Conservation (phyloP, 331 rosid species). For the Pyrus hybrid region DNA sequence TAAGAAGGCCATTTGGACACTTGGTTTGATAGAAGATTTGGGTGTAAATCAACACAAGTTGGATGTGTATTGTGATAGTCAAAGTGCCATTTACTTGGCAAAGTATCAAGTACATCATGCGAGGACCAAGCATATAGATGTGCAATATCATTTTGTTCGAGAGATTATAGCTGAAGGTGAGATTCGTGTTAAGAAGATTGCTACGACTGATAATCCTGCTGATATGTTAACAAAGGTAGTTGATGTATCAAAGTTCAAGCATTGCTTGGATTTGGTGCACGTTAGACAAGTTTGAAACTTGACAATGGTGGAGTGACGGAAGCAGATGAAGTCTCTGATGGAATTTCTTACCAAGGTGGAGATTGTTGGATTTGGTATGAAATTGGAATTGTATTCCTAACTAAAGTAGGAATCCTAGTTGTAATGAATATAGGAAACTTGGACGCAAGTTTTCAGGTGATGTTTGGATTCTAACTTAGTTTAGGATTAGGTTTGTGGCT, state of each 20-base stretch:
- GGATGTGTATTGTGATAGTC: neutral
- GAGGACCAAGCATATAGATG: too few relatives aligned
- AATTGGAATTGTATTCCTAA: neutral
- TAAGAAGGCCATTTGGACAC: neutral
- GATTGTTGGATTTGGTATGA: neutral
- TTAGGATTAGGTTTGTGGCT: neutral
- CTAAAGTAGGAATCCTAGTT: neutral
- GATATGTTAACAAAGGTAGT: neutral
- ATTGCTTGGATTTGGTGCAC: neutral
- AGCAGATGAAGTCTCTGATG: too few relatives aligned
- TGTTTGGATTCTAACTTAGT: neutral
- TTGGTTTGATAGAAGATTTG: neutral
- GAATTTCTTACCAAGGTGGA: neutral
- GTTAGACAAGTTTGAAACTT: neutral
- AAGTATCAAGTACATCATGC: neutral
- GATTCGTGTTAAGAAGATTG: too few relatives aligned
- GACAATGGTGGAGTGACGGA: neutral
- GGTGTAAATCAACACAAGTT: neutral
- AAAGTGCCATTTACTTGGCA: neutral
- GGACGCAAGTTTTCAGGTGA: rapidly evolving
- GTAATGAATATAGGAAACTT: rapidly evolving
- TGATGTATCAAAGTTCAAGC: neutral
- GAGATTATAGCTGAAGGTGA: too few relatives aligned
- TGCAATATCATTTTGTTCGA: too few relatives aligned
- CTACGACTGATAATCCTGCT: too few relatives aligned